These are phyloP conservation scores for Leucocoprinus birnbaumii DNA, from an alignment of 768 basidiomycete genomes.

Conservation along the genomic window DNA sequence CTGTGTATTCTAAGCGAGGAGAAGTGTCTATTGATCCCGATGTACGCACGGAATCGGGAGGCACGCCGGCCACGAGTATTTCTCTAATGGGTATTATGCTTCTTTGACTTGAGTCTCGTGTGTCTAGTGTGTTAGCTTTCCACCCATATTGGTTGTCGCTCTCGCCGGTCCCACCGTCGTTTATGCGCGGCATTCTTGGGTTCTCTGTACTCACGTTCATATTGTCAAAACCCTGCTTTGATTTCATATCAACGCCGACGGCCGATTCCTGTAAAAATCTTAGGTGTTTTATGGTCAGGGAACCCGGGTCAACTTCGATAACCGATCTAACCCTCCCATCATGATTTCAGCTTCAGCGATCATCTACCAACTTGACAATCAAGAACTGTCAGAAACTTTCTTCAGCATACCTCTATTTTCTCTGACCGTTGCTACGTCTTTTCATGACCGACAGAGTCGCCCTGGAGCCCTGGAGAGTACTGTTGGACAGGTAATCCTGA, in stretches of 20 bases:
- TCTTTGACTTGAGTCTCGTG: too few relatives aligned
- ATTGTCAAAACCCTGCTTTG: not conserved
- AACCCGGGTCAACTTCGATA: conserved; percentile 7
- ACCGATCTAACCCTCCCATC: conserved; percentile 14
- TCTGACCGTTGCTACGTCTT: conserved; percentile 2
- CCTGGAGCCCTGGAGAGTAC: not conserved
- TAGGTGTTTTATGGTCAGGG: not conserved
- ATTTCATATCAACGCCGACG: not conserved
- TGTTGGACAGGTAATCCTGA: not conserved
- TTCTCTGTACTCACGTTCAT: not conserved
- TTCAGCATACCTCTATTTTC: not conserved
- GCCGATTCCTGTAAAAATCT: too few relatives aligned
- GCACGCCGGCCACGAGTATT: not conserved
- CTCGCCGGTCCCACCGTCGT: not conserved
- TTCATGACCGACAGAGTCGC: not conserved
- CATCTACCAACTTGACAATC: not conserved
- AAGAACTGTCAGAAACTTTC: not conserved
- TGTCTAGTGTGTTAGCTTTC: too few relatives aligned
- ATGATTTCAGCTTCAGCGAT: not conserved
- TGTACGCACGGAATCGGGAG: not conserved
- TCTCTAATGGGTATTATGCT: too few relatives aligned
- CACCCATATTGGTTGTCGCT: too few relatives aligned
- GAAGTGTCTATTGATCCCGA: not conserved
- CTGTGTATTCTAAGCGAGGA: too few relatives aligned
- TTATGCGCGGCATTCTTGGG: not conserved